Conservation (phyloP, 2,329 filamentous ascomycete genomes). For the Phoma sp. region DNA sequence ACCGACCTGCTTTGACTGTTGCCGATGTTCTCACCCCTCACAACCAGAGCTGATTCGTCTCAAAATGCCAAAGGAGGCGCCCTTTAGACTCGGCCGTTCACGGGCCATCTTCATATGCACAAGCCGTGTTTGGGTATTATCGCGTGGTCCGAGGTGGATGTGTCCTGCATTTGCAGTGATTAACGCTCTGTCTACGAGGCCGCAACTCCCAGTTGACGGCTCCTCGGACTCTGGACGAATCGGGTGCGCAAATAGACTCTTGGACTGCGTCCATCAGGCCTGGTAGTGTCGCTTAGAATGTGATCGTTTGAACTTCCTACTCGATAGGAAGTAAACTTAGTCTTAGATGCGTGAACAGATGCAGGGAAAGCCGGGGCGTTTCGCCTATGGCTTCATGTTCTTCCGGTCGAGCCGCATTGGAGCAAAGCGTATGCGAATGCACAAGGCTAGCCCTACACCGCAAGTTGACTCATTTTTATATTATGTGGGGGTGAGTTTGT, state of each 20-base stretch:
- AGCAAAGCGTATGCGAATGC: neutral
- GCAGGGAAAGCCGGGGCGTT: neutral
- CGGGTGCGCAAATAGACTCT: neutral
- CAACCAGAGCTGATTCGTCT: neutral
- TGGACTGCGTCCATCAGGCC: neutral
- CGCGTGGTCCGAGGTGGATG: neutral
- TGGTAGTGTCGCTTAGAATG: no score
- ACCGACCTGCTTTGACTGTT: conserved; percentile 30
- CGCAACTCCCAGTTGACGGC: neutral
- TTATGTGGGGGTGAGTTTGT: neutral
- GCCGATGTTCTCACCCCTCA: conserved; percentile 1
- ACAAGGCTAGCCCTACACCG: conserved; percentile 8
- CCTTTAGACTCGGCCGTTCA: neutral
- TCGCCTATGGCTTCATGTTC: neutral
- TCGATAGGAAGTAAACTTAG: neutral
- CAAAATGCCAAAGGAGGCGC: neutral
- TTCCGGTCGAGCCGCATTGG: neutral
- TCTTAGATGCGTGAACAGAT: neutral
- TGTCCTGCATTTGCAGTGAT: neutral
- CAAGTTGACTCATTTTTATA: neutral
- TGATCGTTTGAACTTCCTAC: neutral
- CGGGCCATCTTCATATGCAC: neutral
- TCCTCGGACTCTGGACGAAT: neutral
- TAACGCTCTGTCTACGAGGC: no score
- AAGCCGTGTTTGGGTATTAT: neutral